These are phyloP conservation scores for Massariosphaeria phaeospora DNA, from an alignment of 495 filamentous ascomycete species.

Conservation along the genomic window DNA sequence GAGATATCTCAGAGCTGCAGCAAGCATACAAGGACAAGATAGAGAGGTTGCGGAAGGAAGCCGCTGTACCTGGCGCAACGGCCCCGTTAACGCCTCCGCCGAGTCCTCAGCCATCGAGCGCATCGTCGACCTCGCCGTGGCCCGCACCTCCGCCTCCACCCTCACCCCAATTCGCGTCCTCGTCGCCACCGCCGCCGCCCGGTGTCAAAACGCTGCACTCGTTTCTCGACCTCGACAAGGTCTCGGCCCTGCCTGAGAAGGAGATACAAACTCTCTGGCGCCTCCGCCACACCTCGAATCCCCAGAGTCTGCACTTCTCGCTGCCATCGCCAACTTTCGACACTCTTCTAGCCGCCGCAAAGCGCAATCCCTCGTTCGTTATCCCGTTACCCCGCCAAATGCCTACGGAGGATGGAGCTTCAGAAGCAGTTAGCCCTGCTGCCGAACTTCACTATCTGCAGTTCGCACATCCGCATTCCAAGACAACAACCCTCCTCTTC, in stretches of 20 bases:
- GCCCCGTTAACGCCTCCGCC: conserved; percentile 36
- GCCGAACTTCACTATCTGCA: conserved; percentile 80
- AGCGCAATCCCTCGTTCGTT: conserved; percentile 78
- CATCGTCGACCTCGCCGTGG: conserved; percentile 28
- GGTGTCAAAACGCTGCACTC: conserved; percentile 75
- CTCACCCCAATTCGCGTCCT: conserved; percentile 31
- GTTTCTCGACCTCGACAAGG: conserved; percentile 79
- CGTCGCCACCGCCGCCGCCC: conserved; percentile 37
- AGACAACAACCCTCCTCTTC: conserved; percentile 80
- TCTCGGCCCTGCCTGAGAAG: conserved; percentile 61
- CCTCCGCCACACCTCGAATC: conserved; percentile 67
- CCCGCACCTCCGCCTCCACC: conserved; percentile 38
- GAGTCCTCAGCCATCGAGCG: conserved; percentile 12
- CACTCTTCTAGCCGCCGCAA: conserved; percentile 61
- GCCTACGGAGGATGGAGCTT: conserved; percentile 54
- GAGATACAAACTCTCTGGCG: conserved; percentile 90
- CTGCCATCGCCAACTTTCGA: conserved; percentile 68
- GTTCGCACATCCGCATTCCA: conserved; percentile 64
- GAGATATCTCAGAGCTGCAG: conserved; percentile 69
- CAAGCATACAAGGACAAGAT: conserved; percentile 82
- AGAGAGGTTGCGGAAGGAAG: conserved; percentile 55
- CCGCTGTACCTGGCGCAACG: conserved; percentile 53
- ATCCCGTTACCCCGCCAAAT: conserved; percentile 70
- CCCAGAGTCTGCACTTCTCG: conserved; percentile 71
- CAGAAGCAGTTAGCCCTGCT: conserved; percentile 43